Percentiles rank a stretch among this genome's conserved stretches.
Evolutionary conservation across 208 protist species (phyloP).

Genomic region (Crithidia bombi): DNA sequence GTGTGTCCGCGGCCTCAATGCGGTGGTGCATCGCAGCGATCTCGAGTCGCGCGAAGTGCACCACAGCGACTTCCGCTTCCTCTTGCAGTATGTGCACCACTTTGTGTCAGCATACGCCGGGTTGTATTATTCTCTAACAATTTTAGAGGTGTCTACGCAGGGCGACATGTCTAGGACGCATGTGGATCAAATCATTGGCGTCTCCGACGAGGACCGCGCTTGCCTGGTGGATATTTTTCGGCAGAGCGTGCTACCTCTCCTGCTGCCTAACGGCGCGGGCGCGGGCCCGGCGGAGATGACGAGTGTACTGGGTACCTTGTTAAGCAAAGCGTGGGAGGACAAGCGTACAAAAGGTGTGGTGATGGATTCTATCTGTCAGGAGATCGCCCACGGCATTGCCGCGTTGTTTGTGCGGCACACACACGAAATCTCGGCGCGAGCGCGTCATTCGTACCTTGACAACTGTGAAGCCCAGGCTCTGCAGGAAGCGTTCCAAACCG

Average conservation of each 20-base stretch:
- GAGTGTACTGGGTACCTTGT: slow-evolving; percentile 14
- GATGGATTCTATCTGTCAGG: slow-evolving; percentile 16
- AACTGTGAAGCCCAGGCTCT: slow-evolving; percentile 12
- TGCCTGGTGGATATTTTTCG: slow-evolving; percentile 22
- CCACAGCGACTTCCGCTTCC: slow-evolving; percentile 49
- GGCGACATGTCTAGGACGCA: slow-evolving; percentile 1
- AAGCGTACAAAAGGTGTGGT: slow-evolving; percentile 28
- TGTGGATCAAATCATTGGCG: not conserved
- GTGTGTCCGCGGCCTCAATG: slow-evolving; percentile 34
- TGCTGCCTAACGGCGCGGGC: slow-evolving; percentile 1
- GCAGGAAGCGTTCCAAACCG: slow-evolving; percentile 14
- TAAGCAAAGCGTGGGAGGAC: slow-evolving; percentile 18
- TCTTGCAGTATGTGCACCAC: slow-evolving; percentile 60
- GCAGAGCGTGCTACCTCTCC: slow-evolving; percentile 25
- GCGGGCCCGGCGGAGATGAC: slow-evolving; percentile 18
- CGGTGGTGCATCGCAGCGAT: slow-evolving; percentile 40
- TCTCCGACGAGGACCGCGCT: slow-evolving; percentile 19
- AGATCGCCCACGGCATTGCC: slow-evolving; percentile 27
- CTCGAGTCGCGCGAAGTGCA: slow-evolving; percentile 49
- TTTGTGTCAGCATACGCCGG: slow-evolving; percentile 47
- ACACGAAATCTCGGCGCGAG: slow-evolving; percentile 19
- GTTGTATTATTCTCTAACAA: slow-evolving; percentile 34
- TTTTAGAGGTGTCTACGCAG: slow-evolving; percentile 30
- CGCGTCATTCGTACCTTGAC: slow-evolving; percentile 26
- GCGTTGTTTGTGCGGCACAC: slow-evolving; percentile 23